phyloP scores from a whole-genome alignment of 306 rosid species.

The Citrullus amarus region DNA sequence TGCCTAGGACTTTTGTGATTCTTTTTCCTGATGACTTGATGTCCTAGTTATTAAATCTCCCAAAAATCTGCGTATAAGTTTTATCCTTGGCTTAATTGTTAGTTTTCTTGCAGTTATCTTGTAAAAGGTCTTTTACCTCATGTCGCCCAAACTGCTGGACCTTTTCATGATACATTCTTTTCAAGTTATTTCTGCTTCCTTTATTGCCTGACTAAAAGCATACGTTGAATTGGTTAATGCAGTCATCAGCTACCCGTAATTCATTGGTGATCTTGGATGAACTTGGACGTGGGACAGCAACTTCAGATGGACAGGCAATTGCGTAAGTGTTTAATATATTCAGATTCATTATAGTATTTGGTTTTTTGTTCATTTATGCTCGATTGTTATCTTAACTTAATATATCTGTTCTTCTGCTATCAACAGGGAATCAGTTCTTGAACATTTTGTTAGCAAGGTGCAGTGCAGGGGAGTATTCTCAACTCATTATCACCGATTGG shows the following conservation, averaged over 20 bases:
- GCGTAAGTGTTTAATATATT: slow-evolving; percentile 44
- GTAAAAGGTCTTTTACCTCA: neutral
- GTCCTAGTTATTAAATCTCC: neutral
- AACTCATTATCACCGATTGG: slow-evolving; percentile 80
- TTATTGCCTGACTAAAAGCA: neutral
- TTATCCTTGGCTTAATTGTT: neutral
- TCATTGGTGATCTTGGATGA: slow-evolving; percentile 87
- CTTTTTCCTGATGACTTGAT: neutral
- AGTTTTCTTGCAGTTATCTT: neutral
- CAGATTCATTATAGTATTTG: slow-evolving; percentile 8
- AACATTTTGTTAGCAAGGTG: slow-evolving; percentile 66
- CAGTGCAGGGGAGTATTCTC: slow-evolving; percentile 85
- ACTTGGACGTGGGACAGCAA: slow-evolving; percentile 98
- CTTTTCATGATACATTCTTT: neutral
- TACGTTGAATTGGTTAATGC: slow-evolving; percentile 20
- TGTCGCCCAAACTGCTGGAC: neutral
- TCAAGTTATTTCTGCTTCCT: neutral
- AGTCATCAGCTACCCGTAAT: slow-evolving; percentile 75
- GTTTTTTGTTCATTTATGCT: slow-evolving; percentile 3
- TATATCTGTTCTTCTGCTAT: slow-evolving; percentile 13
- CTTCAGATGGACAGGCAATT: slow-evolving; percentile 98
- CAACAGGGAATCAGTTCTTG: slow-evolving; percentile 74
- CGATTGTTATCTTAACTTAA: neutral
- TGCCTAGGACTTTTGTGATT: neutral
- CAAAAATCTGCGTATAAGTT: neutral